Conservation (phyloP, 2,329 filamentous ascomycete species). For the Tricladium varicosporioides region DNA sequence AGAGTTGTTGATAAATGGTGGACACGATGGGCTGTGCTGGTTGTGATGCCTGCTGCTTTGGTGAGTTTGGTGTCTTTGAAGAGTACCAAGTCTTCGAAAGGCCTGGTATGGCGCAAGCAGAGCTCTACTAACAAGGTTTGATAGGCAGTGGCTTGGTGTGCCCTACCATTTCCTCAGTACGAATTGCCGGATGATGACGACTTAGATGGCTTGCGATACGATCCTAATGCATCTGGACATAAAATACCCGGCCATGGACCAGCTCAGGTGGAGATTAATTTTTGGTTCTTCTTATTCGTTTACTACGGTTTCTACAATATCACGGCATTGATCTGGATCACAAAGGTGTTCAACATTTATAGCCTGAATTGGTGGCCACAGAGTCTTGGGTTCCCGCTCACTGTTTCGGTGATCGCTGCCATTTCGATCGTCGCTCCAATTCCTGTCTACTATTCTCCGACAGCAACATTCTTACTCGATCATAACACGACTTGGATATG, state of each 20-base stretch:
- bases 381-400: conserved; percentile 62
- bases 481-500: conserved; percentile 69
- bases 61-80: conserved; percentile 41
- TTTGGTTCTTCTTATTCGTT: conserved; percentile 70
- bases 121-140: conserved; percentile 12
- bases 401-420: conserved; percentile 58
- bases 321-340: conserved; percentile 68
- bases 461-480: conserved; percentile 50
- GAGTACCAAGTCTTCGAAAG: no score
- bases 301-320: conserved; percentile 70
- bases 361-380: conserved; percentile 69
- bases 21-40: conserved; percentile 58
- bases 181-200: conserved; percentile 47
- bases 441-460: conserved; percentile 55
- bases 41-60: conserved; percentile 58
- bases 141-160: conserved; percentile 63
- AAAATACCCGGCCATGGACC: conserved; percentile 60
- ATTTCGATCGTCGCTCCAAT: conserved; percentile 59
- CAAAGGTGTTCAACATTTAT: conserved; percentile 70
- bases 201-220: conserved; percentile 23
- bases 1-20: conserved; percentile 62
- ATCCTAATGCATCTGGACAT: conserved; percentile 27
- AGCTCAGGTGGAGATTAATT: conserved; percentile 63
- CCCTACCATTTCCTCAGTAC: conserved; percentile 64
- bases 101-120: neutral